A percentile compares a stretch with the other conserved stretches of the same genome.
These are phyloP conservation scores for Coix lacrymajobi DNA, from an alignment of 176 grass and related monocot genomes.

Conservation along the genomic window DNA sequence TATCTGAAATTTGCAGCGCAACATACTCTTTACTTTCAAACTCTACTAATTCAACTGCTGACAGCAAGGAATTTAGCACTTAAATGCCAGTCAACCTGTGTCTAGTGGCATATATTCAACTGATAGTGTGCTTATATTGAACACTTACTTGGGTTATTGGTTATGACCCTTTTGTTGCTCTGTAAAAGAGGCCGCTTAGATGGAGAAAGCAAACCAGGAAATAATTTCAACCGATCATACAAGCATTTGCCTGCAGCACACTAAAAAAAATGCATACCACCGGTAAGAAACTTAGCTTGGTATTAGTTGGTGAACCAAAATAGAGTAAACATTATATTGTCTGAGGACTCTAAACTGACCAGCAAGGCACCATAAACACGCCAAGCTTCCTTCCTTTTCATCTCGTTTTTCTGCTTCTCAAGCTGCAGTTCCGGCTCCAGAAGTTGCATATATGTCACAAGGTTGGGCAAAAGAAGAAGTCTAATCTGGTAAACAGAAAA, in stretches of 20 bases:
- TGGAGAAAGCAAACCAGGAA: constrained; percentile 59
- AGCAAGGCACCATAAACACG: constrained; percentile 81
- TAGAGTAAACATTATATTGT: neutral
- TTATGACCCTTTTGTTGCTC: constrained; percentile 53
- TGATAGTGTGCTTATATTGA: neutral
- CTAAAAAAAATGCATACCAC: constrained; percentile 36
- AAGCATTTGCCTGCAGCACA: constrained; percentile 90
- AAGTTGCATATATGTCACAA: constrained; percentile 81
- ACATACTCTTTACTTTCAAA: neutral
- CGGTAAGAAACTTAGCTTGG: constrained; percentile 7
- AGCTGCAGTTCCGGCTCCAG: constrained; percentile 85
- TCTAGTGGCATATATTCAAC: neutral
- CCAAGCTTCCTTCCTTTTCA: constrained; percentile 96
- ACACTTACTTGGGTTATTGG: constrained; percentile 63
- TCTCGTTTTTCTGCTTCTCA: constrained; percentile 90
- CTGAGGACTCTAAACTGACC: constrained; percentile 37
- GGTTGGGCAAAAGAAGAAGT: constrained; percentile 81
- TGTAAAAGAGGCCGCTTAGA: constrained; percentile 31
- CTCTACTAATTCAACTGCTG: neutral
- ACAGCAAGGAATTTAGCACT: neutral
- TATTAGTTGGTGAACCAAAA: neutral
- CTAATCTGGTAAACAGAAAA: constrained; percentile 50
- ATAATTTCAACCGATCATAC: constrained; percentile 77
- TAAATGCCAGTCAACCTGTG: neutral
- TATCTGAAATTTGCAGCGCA: constrained; percentile 41